Conservation (phyloP, 2,329 filamentous ascomycete species). For the Botryosphaeria dothidea region DNA sequence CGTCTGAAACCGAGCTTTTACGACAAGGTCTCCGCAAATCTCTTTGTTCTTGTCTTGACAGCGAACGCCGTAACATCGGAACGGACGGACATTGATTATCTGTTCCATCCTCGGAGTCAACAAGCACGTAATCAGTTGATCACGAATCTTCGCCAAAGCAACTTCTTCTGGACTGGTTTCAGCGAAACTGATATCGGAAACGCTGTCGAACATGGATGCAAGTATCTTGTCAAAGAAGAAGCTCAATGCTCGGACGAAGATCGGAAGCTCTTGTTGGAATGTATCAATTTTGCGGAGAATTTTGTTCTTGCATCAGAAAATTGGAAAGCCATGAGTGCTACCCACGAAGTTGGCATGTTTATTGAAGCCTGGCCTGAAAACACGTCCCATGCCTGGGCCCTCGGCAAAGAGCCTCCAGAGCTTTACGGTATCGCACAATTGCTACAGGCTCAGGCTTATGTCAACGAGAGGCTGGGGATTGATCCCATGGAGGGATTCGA, state of each 20-base stretch:
- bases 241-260: conserved; percentile 64
- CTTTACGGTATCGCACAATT: conserved; percentile 61
- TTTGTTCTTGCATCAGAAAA: conserved; percentile 59
- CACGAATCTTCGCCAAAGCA: conserved; percentile 76
- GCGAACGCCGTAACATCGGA: conserved; percentile 90
- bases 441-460: conserved; percentile 56
- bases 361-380: conserved; percentile 66
- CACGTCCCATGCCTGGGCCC: conserved; percentile 65
- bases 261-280: conserved; percentile 59
- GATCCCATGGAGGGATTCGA: conserved; percentile 29
- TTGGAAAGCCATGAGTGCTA: conserved; percentile 67
- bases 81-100: conserved; percentile 78
- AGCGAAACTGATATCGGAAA: conserved; percentile 61
- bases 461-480: conserved; percentile 37
- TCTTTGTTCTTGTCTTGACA: conserved; percentile 81
- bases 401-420: conserved; percentile 53
- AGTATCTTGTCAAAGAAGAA: conserved; percentile 65
- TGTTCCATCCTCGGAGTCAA: conserved; percentile 77
- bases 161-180: conserved; percentile 84
- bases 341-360: conserved; percentile 77
- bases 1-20: conserved; percentile 80
- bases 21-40: conserved; percentile 78
- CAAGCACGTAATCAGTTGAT: conserved; percentile 69
- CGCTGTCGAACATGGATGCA: conserved; percentile 65
- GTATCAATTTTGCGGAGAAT: conserved; percentile 64